Evolutionary conservation across 345 rosid species (phyloP), one percentile per base, ranked within the genome.

Genomic region (Bruguiera sexangula): DNA sequence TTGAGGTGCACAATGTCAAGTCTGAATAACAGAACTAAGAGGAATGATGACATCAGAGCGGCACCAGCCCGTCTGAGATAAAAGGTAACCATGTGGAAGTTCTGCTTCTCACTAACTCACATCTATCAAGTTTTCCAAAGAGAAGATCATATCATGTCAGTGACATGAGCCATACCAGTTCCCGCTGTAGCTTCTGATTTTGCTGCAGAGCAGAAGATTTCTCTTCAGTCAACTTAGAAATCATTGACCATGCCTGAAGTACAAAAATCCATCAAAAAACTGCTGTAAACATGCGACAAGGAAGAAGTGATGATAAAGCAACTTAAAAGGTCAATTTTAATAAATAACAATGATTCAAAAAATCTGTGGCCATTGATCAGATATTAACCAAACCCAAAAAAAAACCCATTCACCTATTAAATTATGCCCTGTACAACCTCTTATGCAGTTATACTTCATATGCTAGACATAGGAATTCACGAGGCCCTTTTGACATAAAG

Each of bases 211-310:
- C 96, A 69, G 69, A 57, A 62, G 84, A 53, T 82, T 89, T 93
- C 84, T 93, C 96, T 22, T 88, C 93, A 0, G 92, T 90, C 82
- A 93, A 73, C 73, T 75, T 87, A 24, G 90, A 85, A 59, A 93
- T 86, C 70, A 82, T 37, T n/a, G 96, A 82, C 95, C 90, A 88
- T 26, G 85, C 82, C 96, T 90, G 83, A 63, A 52, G 48, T 61
- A 79, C 50, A 62, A 46, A 76, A n/a, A 55, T 43, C 32, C 48
- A 61, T 48, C 19, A 66, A 51, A 63, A 64, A 69, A 54, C 21
- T 67, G 46, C 8, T 15, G 64, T 27, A n/a, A 2, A 39, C 48
- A 39, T 8, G 48, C 48, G 10, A 9, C 48, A 10, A 10, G 48
- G 48, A 39, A 39, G 48, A 39, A 39, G 48, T 39, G 16, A 10